Evolutionary conservation across 768 basidiomycete genomes (phyloP).

Genomic region (Pleurotus tuber-regium): DNA sequence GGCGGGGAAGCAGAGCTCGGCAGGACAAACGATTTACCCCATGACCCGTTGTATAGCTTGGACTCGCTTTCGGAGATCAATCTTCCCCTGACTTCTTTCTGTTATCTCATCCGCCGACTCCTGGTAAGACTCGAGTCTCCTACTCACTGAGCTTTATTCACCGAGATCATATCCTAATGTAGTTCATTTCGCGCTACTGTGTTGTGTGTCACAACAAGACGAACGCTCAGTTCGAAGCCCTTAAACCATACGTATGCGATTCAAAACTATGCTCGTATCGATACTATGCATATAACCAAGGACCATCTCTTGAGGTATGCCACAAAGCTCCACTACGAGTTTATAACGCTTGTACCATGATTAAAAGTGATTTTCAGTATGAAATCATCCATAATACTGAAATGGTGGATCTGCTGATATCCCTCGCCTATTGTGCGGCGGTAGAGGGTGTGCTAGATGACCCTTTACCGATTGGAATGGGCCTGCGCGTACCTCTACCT

Average conservation of each 20-base stretch:
- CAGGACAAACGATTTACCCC: slow-evolving; percentile 44
- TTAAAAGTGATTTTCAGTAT: slow-evolving; percentile 39
- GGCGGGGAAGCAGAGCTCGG: slow-evolving; percentile 36
- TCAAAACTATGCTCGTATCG: slow-evolving; percentile 66
- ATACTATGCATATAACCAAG: slow-evolving; percentile 62
- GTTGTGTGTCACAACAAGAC: slow-evolving; percentile 71
- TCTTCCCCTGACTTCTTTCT: slow-evolving; percentile 59
- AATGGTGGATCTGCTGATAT: slow-evolving; percentile 68
- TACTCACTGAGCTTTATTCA: not conserved
- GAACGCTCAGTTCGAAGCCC: slow-evolving; percentile 47
- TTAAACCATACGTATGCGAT: slow-evolving; percentile 75
- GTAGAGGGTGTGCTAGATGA: slow-evolving; percentile 51
- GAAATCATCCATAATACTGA: slow-evolving; percentile 64
- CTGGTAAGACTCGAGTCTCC: slow-evolving; percentile 31
- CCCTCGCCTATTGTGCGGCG: slow-evolving; percentile 57
- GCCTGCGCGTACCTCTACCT: slow-evolving; percentile 46
- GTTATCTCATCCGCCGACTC: slow-evolving; percentile 62
- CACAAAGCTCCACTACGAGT: not conserved
- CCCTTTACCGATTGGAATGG: slow-evolving; percentile 59
- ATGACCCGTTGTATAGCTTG: slow-evolving; percentile 47
- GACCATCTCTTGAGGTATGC: slow-evolving; percentile 63
- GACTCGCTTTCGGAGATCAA: slow-evolving; percentile 42
- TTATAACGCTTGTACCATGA: no score
- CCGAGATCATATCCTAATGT: slow-evolving; percentile 27
- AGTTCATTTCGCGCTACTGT: slow-evolving; percentile 64